A percentile compares a stretch with the other conserved stretches of the same genome.
Conservation (phyloP, 2,329 filamentous ascomycete species). For the Emergomyces pasteurianus region DNA sequence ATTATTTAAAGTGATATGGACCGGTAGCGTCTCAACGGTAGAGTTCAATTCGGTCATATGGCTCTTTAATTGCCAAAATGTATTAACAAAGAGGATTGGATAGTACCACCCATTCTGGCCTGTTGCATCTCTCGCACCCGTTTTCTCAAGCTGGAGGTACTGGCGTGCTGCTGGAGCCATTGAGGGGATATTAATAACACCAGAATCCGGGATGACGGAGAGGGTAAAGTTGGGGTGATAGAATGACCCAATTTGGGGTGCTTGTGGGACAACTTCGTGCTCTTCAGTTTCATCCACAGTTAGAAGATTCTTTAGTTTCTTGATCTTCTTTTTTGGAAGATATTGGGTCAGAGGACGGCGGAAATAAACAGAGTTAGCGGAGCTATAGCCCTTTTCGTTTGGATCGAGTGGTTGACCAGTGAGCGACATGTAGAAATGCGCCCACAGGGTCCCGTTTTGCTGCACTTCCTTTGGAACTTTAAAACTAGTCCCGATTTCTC, state of each 20-base stretch:
- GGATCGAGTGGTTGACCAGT: slow-evolving; percentile 68
- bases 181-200: slow-evolving; percentile 52
- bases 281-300: slow-evolving; percentile 36
- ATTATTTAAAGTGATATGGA: slow-evolving; percentile 76
- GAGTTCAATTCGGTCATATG: slow-evolving; percentile 90
- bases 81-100: slow-evolving; percentile 84
- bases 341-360: slow-evolving; percentile 78
- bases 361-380: slow-evolving; percentile 69
- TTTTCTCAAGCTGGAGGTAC: slow-evolving; percentile 67
- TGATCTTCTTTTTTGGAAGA: slow-evolving; percentile 76
- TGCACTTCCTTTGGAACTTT: slow-evolving; percentile 67
- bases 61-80: slow-evolving; percentile 87
- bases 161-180: slow-evolving; percentile 64
- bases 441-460: slow-evolving; percentile 87
- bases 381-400: slow-evolving; percentile 56
- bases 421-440: slow-evolving; percentile 81
- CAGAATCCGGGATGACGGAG: slow-evolving; percentile 71
- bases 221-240: slow-evolving; percentile 94
- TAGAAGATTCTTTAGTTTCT: slow-evolving; percentile 78
- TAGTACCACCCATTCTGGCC: slow-evolving; percentile 91
- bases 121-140: slow-evolving; percentile 66
- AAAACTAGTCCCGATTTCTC: slow-evolving; percentile 66
- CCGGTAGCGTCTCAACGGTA: slow-evolving; percentile 67
- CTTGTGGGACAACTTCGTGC: slow-evolving; percentile 43
- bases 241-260: slow-evolving; percentile 67